These are phyloP conservation scores for Russula lepida DNA, from an alignment of 768 basidiomycete species.

Conservation along the genomic window DNA sequence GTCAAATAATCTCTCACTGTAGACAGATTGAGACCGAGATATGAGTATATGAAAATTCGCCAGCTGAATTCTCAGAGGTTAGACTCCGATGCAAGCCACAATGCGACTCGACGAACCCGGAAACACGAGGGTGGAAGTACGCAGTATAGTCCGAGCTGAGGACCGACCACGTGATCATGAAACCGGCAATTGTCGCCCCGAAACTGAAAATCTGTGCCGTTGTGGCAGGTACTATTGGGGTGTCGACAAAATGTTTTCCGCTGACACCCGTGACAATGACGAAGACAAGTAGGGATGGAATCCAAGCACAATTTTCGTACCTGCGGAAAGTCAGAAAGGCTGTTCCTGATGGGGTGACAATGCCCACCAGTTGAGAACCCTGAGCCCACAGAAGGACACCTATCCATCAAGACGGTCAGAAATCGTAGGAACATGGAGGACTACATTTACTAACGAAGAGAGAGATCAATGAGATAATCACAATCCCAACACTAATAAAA, in stretches of 20 bases:
- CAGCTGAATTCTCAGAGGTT: constrained; percentile 30
- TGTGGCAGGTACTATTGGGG: constrained; percentile 44
- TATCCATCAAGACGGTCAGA: constrained; percentile 19
- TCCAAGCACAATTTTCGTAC: constrained; percentile 73
- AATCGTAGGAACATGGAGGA: neutral
- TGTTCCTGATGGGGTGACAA: neutral
- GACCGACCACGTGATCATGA: constrained; percentile 53
- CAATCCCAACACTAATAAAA: constrained; percentile 52
- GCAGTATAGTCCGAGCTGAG: constrained; percentile 68
- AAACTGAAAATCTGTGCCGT: constrained; percentile 52
- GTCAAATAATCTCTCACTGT: constrained; percentile 36
- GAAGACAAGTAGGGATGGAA: constrained; percentile 69
- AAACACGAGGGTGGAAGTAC: constrained; percentile 52
- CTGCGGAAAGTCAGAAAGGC: constrained; percentile 26
- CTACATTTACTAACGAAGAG: constrained; percentile 34
- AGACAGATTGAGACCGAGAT: constrained; percentile 54
- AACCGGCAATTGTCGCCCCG: constrained; percentile 63
- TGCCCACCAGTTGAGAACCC: constrained; percentile 47
- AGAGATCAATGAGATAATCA: constrained; percentile 63
- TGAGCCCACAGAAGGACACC: constrained; percentile 62
- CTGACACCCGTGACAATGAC: constrained; percentile 65
- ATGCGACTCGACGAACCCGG: constrained; percentile 36
- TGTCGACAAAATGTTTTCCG: constrained; percentile 54
- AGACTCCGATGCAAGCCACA: neutral
- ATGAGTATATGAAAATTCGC: constrained; percentile 57